Conservation (phyloP, 2,329 filamentous ascomycete genomes). For the Colletotrichum sp. region DNA sequence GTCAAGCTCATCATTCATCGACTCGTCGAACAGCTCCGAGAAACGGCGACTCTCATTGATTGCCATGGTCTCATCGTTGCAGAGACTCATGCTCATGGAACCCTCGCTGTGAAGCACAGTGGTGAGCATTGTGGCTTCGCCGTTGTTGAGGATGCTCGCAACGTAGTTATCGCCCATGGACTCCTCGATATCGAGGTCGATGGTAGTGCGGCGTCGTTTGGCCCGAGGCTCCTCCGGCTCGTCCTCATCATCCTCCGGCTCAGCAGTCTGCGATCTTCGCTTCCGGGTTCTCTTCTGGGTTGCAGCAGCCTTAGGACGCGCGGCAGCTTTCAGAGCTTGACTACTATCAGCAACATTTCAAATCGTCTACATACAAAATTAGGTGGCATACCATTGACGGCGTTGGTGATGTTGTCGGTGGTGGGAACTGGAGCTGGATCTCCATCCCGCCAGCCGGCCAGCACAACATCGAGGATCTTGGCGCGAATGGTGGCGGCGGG, state of each 20-base stretch:
- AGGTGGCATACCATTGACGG: neutral
- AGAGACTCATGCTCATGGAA: neutral
- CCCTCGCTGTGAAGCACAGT: neutral
- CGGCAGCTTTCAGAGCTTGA: neutral
- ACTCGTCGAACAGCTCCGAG: neutral
- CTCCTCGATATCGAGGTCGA: neutral
- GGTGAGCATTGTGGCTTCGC: neutral
- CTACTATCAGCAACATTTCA: neutral
- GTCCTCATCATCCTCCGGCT: neutral
- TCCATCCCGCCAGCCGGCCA: neutral
- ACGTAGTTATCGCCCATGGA: neutral
- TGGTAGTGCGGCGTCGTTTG: neutral
- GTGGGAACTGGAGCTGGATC: neutral
- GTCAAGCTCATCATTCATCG: neutral
- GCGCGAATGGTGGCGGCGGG: neutral
- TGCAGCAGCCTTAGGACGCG: neutral
- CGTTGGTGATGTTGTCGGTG: neutral
- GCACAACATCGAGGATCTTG: neutral
- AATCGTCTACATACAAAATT: neutral
- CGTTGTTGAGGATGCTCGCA: neutral
- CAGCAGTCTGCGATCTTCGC: neutral
- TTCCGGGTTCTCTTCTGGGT: neutral
- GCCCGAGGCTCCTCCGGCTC: neutral
- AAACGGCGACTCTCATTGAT: neutral
- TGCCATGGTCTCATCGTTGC: neutral